Evolutionary conservation across 495 filamentous ascomycete genomes (phyloP).

Genomic region (Apiosordaria backusii): DNA sequence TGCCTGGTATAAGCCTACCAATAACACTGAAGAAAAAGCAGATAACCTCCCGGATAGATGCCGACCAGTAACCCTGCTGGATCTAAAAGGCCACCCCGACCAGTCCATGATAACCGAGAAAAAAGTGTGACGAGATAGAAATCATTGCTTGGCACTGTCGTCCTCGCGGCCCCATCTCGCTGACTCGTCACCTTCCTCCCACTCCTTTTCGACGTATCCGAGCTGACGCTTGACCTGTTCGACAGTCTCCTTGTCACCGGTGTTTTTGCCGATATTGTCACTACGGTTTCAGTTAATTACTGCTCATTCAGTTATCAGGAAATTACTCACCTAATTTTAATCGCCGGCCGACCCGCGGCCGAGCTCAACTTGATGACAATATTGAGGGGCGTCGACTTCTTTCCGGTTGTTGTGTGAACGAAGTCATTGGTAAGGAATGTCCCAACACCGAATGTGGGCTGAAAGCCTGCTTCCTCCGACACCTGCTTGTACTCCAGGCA

Average conservation of each 20-base stretch:
- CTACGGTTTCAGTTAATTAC: constrained; percentile 32
- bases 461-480: constrained; percentile 75
- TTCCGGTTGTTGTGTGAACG: constrained; percentile 56
- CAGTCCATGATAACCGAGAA: neutral
- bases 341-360: constrained; percentile 72
- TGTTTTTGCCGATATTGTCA: constrained; percentile 96
- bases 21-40: constrained; percentile 1
- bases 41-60: constrained; percentile 13
- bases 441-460: constrained; percentile 84
- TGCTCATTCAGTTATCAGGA: neutral
- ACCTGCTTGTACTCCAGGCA: constrained; percentile 85
- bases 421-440: constrained; percentile 98
- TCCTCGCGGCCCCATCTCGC: constrained; percentile 64
- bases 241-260: constrained; percentile 75
- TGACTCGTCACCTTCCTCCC: constrained; percentile 80
- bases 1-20: neutral
- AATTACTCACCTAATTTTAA: constrained; percentile 69
- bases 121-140: neutral
- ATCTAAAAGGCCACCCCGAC: neutral
- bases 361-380: constrained; percentile 96
- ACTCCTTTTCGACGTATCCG: constrained; percentile 79
- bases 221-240: constrained; percentile 77
- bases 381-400: constrained; percentile 90
- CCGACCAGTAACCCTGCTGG: neutral
- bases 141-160: constrained; percentile 21